Evolutionary conservation across 176 grass and related monocot genomes (phyloP), one percentile per base, ranked within the genome.

Genomic region (Oropetium thomaeum): DNA sequence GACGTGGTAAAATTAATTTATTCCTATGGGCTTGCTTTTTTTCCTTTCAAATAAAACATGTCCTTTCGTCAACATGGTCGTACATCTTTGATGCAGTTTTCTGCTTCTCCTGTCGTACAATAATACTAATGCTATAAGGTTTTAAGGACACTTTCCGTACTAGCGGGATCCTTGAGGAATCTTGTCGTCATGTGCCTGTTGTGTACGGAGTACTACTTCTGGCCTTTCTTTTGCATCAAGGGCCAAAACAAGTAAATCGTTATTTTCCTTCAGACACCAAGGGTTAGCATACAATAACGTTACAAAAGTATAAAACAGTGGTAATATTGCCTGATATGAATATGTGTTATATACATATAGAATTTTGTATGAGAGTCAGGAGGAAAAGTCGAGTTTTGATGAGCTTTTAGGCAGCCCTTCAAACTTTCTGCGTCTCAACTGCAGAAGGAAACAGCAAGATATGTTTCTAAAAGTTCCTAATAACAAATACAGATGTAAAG

Each of bases 271-370:
- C 14, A 77, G 67, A 59, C 47, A 33, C 15, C 59, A 67, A 58
- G 35, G 23, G 40, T 73, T 59, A 78, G 51, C 85, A 82, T 82
- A 67, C 16, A 16, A 82, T 73, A 82, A 78, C 60, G 67, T 51
- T 48, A 70, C 39, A 25, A 71, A 67, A 87, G 60, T 48, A 70
- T 31, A 25, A 71, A 67, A 87, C 28, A 9, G 30, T 48, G 45
- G 58, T 41, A 34, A 48, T 63, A 77, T 81, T 29, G 27, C 70
- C 47, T 44, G 71, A 57, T 26, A 71, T 58, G 40, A 62, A 49
- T 25, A 74, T n/a, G n/a, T n/a, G n/a, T n/a, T n/a, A n/a, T n/a
- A n/a, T 15, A 44, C 16, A 44, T 58, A 73, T 40, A 58, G 19
- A 43, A 73, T 23, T 17, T 38, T n/a, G 73, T 13, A 75, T 69